Base-by-base conservation (phyloP, 2,329 filamentous ascomycete species). In the Thielaviopsis musarum region DNA sequence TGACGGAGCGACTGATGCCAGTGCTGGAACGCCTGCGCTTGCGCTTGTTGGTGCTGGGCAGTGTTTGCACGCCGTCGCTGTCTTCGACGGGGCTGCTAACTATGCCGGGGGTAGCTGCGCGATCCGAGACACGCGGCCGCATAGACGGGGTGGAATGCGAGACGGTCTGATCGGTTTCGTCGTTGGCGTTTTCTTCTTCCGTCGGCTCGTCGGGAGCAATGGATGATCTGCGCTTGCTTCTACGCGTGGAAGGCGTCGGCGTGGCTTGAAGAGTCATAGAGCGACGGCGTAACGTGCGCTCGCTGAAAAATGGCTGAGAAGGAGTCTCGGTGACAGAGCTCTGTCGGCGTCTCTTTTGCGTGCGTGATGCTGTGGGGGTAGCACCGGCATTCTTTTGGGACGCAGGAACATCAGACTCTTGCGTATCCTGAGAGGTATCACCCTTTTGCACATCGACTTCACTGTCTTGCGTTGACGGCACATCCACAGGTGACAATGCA, bases 21-120 rank as follows among this genome's bases (percentile, higher is more conserved):
- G 30, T 10, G 30, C 30, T 34, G 5, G 38, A 45, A 4, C 38
- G 38, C 17, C 51, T 60, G 19, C 62, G 59, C 60, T 62, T 60
- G 28, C 41, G 24, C 49, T 52, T 59, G 12, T 54, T 51, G 41
- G 45, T 57, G 26, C 30, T 51, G 45, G 6, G 48, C 55, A 7
- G 38, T 24, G 15, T 5, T 17, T 45, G 7, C 30, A 34, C 30
- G 30, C 4, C 7, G 9, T 34, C 30, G 30, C 10, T 34, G 30
- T 34, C 30, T 34, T 34, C 30, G 2, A 7, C 30, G 10, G 30
- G 30, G 30, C 30, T 12, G 30, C 10, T 34, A 10, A 34, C 38
- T n/a, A 45, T n/a, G 15, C 38, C 17, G 38, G 38, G 38, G 13
- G 38, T 45, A 5, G 38, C 38, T 15, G 38, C 38, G 17, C 38